Evolutionary conservation across 306 rosid species (phyloP).

Genomic region (Dryas drummondii): DNA sequence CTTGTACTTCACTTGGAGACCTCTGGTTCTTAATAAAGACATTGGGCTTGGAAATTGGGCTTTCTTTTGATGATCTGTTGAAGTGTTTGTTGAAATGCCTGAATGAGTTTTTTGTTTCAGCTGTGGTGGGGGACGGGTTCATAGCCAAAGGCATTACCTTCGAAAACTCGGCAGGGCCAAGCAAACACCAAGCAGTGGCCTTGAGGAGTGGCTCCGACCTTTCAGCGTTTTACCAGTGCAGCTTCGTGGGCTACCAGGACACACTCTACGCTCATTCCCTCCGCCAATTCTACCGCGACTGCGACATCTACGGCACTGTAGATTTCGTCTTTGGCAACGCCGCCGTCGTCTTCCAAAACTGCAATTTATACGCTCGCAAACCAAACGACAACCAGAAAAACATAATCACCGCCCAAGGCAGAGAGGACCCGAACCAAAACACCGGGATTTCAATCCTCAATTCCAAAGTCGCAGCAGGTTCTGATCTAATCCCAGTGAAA

Average conservation of each 20-base stretch:
- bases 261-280: constrained; percentile 88
- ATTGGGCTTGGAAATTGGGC: too few species aligned
- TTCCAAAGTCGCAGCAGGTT: constrained; percentile 60
- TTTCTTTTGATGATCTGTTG: too few species aligned
- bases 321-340: constrained; percentile 91
- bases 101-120: constrained; percentile 31
- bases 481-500: constrained; percentile 53
- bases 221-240: constrained; percentile 75
- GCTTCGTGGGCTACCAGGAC: constrained; percentile 89
- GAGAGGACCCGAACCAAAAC: constrained; percentile 83
- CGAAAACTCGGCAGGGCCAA: constrained; percentile 82
- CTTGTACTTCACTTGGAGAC: too few species aligned
- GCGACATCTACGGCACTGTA: constrained; percentile 79
- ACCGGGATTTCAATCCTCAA: constrained; percentile 72
- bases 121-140: constrained; percentile 70
- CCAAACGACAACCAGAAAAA: constrained; percentile 62
- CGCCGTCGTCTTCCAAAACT: constrained; percentile 69
- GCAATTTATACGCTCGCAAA: constrained; percentile 73
- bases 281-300: constrained; percentile 84
- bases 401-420: constrained; percentile 82
- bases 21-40: too few species aligned
- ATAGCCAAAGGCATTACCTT: constrained; percentile 78
- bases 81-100: too few species aligned
- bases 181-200: constrained; percentile 93
- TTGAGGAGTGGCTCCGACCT: constrained; percentile 65